Conservation (phyloP, 306 rosid species). For the Alnus glutinosa region DNA sequence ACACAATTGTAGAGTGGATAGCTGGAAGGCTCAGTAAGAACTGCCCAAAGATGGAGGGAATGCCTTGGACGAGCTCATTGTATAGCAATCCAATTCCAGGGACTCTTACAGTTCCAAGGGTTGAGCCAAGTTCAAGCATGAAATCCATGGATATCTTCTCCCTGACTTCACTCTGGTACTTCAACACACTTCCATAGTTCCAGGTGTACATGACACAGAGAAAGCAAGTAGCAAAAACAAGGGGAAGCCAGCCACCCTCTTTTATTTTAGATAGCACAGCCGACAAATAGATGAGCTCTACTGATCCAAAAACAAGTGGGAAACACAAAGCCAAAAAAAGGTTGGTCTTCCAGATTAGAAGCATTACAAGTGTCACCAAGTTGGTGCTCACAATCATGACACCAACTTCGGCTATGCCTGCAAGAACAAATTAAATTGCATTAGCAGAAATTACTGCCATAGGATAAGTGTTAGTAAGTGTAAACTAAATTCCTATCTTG, state of each 20-base stretch:
- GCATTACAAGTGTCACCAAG: constrained; percentile 92
- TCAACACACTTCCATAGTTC: constrained; percentile 97
- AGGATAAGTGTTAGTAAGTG: background rate
- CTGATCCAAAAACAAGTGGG: constrained; percentile 72
- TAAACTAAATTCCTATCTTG: background rate
- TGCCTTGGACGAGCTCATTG: constrained; percentile 94
- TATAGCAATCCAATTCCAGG: constrained; percentile 94
- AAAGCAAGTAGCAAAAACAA: constrained; percentile 75
- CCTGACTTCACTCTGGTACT: constrained; percentile 78
- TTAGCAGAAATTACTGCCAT: constrained; percentile 25
- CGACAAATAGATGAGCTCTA: constrained; percentile 77
- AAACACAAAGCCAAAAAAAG: constrained; percentile 69
- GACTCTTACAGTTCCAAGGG: constrained; percentile 87
- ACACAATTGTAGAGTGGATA: constrained; percentile 75
- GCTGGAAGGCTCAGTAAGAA: constrained; percentile 91
- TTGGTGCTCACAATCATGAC: constrained; percentile 92
- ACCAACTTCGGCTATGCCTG: constrained; percentile 99
- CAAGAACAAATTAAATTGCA: constrained; percentile 24
- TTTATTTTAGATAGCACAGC: constrained; percentile 71
- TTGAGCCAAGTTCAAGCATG: constrained; percentile 83
- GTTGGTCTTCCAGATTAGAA: constrained; percentile 94
- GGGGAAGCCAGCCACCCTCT: constrained; percentile 98
- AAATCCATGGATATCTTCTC: constrained; percentile 80
- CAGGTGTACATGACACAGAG: constrained; percentile 93
- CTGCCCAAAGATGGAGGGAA: constrained; percentile 89